Base-by-base conservation (phyloP, 2,329 filamentous ascomycete genomes). In the Pseudopyricularia cyperi region DNA sequence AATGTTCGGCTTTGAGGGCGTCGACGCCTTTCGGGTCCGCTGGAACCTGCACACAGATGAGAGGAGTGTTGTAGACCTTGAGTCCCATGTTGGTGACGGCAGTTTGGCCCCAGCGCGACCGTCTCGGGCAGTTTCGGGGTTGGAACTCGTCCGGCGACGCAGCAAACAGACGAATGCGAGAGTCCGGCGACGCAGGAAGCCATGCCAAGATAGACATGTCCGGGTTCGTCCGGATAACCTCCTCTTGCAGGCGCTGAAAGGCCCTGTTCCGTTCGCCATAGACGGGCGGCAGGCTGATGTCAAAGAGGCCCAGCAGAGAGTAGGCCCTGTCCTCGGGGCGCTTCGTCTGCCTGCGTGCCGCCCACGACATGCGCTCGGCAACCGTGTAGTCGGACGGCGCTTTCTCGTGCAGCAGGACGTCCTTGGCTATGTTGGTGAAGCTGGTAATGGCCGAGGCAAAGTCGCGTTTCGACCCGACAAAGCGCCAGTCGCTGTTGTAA, bases 401-500 rank as follows among this genome's bases (percentile, higher is more conserved):
- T 2, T 28, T 46, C 17, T 32, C 24, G 8, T 53, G 54, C 3
- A 50, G 14, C 0, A 64, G 57, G 2, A 59, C 50, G 14, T 46
- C 35, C 0, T 30, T 22, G 3, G 56, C 51, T 26, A 67, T 62
- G 7, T 55, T 51, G 4, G 63, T 60, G 32, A 59, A 52, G 1
- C 39, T 7, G 1, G 52, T 48, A 15, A 64, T 54, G 7, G 46
- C 9, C 1, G 44, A n/a, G 2, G 47, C 39, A 6, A 63, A 39
- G 1, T 53, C 48, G 2, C 39, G 22, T 48, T 61, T 64, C 2
- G 56, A 58, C 2, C 64, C 65, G 2, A 65, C 52, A 1, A 42
- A 51, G 0, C 32, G 22, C 66, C 65, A 69, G 2, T 49, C 46
- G 0, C 15, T 11, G 35, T 62, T 56, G 55, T 60, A 67, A 53